Evolutionary conservation across 495 filamentous ascomycete species (phyloP).

Genomic region (Penicillium silybi): DNA sequence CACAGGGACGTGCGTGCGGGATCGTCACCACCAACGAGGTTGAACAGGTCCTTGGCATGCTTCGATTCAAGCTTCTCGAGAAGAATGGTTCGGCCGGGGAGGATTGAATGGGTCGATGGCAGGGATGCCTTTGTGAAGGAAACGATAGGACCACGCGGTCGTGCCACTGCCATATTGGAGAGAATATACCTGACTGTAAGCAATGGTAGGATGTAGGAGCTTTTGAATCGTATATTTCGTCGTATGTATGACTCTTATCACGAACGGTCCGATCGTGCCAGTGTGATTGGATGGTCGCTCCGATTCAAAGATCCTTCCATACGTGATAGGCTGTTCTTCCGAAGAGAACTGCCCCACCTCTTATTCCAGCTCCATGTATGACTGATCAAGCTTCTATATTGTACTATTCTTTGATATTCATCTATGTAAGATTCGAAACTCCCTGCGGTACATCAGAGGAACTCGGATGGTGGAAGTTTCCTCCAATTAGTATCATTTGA

Average conservation of each 20-base stretch:
- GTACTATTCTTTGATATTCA: no score
- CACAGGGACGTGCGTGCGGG: slow-evolving; percentile 33
- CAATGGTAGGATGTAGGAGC: background rate
- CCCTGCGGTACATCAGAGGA: no score
- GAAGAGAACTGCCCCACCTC: background rate
- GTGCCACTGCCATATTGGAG: background rate
- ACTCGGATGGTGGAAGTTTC: no score
- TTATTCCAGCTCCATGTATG: background rate
- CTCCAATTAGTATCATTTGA: no score
- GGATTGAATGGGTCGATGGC: background rate
- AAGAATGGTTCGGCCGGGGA: background rate
- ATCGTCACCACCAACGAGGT: slow-evolving; percentile 30
- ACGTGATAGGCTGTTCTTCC: no score
- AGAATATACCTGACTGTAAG: background rate
- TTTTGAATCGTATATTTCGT: background rate
- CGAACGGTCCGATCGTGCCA: no score
- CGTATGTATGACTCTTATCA: no score
- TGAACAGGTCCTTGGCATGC: slow-evolving; percentile 23
- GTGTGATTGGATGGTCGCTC: no score
- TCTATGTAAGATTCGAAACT: no score
- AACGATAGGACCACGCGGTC: background rate
- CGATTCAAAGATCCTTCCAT: no score
- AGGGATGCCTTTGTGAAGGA: background rate
- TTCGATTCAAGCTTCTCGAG: background rate
- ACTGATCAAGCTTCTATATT: background rate